Conservation (phyloP, 768 basidiomycete genomes). For the Chalciporus chontae region DNA sequence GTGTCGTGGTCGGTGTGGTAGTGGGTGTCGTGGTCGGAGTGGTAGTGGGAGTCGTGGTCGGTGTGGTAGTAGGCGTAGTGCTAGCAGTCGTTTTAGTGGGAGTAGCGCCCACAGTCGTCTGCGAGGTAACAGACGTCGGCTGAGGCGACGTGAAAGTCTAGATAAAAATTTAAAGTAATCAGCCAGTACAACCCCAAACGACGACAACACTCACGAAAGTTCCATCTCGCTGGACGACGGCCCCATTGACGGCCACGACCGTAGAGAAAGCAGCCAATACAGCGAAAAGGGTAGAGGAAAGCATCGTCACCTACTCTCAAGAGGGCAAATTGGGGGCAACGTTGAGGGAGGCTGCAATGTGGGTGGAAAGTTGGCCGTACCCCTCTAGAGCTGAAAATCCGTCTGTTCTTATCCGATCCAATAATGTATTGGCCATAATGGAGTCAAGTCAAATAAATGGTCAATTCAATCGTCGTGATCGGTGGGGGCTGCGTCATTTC, state of each 20-base stretch:
- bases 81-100: too few species aligned
- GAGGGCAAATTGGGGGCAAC: too few species aligned
- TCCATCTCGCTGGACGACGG: constrained; percentile 13
- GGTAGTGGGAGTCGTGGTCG: background rate
- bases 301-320: background rate
- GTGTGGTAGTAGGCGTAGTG: background rate
- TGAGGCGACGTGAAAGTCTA: constrained; percentile 2
- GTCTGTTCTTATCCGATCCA: too few species aligned
- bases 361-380: too few species aligned
- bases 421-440: too few species aligned
- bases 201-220: background rate
- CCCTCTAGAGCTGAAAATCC: too few species aligned
- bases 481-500: too few species aligned
- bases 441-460: too few species aligned
- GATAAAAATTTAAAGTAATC: too few species aligned
- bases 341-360: too few species aligned
- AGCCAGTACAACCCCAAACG: too few species aligned
- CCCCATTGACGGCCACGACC: constrained; percentile 14
- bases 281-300: constrained; percentile 8
- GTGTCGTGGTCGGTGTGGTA: background rate
- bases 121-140: background rate
- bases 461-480: too few species aligned
- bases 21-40: background rate
- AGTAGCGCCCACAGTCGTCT: background rate
- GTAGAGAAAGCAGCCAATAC: constrained; percentile 8